Evolutionary conservation across 257 asterid genomes (phyloP).

Genomic region (Nicotiana benthamiana): DNA sequence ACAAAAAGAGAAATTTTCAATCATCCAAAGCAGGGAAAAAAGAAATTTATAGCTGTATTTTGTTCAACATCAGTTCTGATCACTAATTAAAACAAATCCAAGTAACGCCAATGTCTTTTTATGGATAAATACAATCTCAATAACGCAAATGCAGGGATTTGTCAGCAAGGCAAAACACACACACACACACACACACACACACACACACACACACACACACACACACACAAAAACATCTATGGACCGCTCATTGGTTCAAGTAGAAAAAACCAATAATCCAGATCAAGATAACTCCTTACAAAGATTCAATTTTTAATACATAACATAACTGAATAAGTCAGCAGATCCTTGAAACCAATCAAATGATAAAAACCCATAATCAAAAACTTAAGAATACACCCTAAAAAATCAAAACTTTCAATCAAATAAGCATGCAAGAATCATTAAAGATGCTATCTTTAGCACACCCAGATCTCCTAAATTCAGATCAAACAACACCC

Average conservation of each 20-base stretch:
- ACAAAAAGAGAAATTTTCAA: neutral
- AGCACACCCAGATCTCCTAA: constrained; percentile 46
- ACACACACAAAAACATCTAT: neutral
- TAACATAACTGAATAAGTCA: neutral
- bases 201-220: neutral
- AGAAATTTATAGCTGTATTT: neutral
- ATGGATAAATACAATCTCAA: neutral
- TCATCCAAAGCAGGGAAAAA: constrained; percentile 1
- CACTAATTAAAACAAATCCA: neutral
- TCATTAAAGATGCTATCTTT: constrained; percentile 9
- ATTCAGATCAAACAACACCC: constrained; percentile 56
- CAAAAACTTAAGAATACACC: neutral
- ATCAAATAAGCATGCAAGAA: constrained; percentile 31
- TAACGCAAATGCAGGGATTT: constrained; percentile 8
- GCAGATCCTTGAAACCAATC: constrained; percentile 5
- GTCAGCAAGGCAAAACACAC: neutral
- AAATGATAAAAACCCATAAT: neutral
- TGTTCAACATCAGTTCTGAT: neutral
- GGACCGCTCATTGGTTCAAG: constrained; percentile 22
- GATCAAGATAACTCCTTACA: constrained; percentile 11
- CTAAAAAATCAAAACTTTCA: constrained; percentile 17
- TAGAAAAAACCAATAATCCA: neutral
- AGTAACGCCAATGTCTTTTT: neutral
- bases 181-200: neutral
- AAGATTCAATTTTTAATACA: constrained; percentile 19